Evolutionary conservation across 495 filamentous ascomycete genomes (phyloP), one percentile per base, ranked within the genome.

Genomic region (Aspergillus hancockii): DNA sequence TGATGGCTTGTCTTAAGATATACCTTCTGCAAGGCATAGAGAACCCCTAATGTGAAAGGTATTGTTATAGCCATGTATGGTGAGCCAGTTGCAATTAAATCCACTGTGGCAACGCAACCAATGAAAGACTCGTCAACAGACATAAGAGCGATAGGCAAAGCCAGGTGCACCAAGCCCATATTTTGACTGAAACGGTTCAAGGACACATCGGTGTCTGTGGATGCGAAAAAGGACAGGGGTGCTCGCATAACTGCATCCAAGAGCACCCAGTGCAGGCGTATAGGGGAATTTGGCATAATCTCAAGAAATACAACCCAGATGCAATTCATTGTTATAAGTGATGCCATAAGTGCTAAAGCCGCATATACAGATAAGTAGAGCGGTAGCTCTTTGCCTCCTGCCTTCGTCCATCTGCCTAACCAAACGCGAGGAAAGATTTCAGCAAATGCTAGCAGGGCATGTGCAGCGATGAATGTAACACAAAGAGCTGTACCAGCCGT

Each of bases 1-100:
- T 83, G 82, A 13, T 76, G 73, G 6, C 80, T 83, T 0, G 83
- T 85, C 12, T 77, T 71, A 0, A 86, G 73, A 57, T 86, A 86
- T 32, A 77, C 68, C 45, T 73, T 77, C 56, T 83, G 79, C 8
- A 85, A 67, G 5, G 75, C 34, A 40, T 75, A 83, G 6, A 81
- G 59, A 18, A 69, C 60, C 9, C 78, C 46, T 18, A 72, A n/a
- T 12, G 70, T 61, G 41, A 75, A 34, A 2, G 77, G 76, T 40
- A 77, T 70, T 5, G 71, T 66, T 30, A 63, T 46, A 25, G n/a
- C n/a, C n/a, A n/a, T n/a, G n/a, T 56, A 56, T 23, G 21, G 3
- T 25, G 45, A 34, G 19, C 57, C 57, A 16, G 52, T 54, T 18
- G 52, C 52, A n/a, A 54, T 54, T 25, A 54, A 38, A 40, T 12